phyloP scores from a whole-genome alignment of 805 yeast species.

The Wickerhamiella siamensis region DNA sequence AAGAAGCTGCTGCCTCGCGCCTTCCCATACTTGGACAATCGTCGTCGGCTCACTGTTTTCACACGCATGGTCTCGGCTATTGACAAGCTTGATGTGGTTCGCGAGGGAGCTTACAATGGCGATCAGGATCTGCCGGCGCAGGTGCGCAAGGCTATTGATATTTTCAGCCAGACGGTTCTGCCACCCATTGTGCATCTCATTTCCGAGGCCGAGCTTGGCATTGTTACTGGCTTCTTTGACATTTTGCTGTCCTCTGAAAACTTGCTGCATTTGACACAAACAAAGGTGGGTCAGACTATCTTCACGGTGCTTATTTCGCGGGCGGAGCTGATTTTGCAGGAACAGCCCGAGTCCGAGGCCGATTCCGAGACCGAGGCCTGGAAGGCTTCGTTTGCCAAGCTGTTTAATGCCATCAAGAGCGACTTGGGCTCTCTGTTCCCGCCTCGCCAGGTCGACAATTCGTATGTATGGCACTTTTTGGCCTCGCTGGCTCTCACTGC shows the following conservation, averaged over 20 bases:
- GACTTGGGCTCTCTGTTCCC: slow-evolving; percentile 73
- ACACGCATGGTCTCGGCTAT: slow-evolving; percentile 68
- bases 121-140: slow-evolving; percentile 23
- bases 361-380: slow-evolving; percentile 51
- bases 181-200: slow-evolving; percentile 73
- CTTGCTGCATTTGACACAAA: slow-evolving; percentile 38
- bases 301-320: slow-evolving; percentile 83
- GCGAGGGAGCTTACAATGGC: slow-evolving; percentile 57
- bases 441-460: slow-evolving; percentile 46
- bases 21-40: slow-evolving; percentile 64
- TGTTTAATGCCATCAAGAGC: slow-evolving; percentile 68
- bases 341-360: slow-evolving; percentile 31
- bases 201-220: slow-evolving; percentile 66
- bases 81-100: slow-evolving; percentile 62
- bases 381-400: slow-evolving; percentile 66
- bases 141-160: slow-evolving; percentile 47
- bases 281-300: slow-evolving; percentile 71
- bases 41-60: slow-evolving; percentile 61
- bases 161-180: slow-evolving; percentile 66
- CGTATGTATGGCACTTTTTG: slow-evolving; percentile 91
- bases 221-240: slow-evolving; percentile 62
- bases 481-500: slow-evolving; percentile 91
- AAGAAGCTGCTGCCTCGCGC: slow-evolving; percentile 79
- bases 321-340: slow-evolving; percentile 84
- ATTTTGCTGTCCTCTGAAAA: slow-evolving; percentile 51